Base-by-base conservation (phyloP, 1,139 yeast genomes). In the Arxiozyma slooffiae region DNA sequence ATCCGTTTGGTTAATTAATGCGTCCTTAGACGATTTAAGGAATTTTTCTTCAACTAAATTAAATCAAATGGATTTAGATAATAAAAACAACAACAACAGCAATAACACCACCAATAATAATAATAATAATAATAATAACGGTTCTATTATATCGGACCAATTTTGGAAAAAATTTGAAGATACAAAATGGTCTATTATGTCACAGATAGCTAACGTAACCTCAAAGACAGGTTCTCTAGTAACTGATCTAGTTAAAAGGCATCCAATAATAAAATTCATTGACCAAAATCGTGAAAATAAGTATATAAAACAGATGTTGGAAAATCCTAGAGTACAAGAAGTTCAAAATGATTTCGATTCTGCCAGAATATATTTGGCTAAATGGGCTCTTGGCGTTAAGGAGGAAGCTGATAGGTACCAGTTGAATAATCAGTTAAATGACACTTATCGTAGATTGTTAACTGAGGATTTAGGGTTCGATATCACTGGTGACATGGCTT, bases 321-420 rank as follows among this genome's bases (percentile, higher is more conserved):
- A 75, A 52, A 82, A 83, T 56, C 94, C 96, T 0, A 95, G 89
- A 59, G 95, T 90, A 5, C 78, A 76, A 58, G 78, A 75, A 51
- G 79, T 90, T 26, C 88, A 94, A 52, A 89, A 88, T 57, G 98
- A 92, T 56, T 92, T 89, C 64, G 97, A 90, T 61, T 82, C 92
- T 47, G 97, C 97, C 0, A 76, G 90, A 49, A 85, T 89, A 4
- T 92, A 89, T 65, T 73, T 92, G 54, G 97, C 98, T 5, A 89
- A 89, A 70, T 92, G 98, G 98, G 97, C 98, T 0, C 78, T 88
- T 60, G 89, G 89, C 41, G 95, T 92, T 24, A 94, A 92, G 59
- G 94, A 89, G 61, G 96, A 92, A 64, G 95, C 96, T 1, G 94
- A 87, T 60, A 78, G 77, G 57, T 79, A 85, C 46, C 81, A 85